Percentiles rank a stretch among this genome's conserved stretches.
These are phyloP conservation scores for Prunus dulcis DNA, from an alignment of 306 rosid species.

Conservation along the genomic window DNA sequence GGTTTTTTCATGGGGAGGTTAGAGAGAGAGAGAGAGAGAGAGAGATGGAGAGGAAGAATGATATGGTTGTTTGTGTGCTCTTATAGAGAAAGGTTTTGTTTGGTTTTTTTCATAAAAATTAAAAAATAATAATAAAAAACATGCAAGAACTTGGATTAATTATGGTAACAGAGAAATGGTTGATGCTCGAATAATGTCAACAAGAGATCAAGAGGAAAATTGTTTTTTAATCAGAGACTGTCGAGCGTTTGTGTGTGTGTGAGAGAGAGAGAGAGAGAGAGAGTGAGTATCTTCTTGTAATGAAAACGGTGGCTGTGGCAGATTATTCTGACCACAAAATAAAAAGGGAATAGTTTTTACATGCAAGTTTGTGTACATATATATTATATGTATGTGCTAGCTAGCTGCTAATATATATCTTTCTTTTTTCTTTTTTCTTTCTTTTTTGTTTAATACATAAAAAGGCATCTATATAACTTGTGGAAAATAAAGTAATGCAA, in stretches of 20 bases:
- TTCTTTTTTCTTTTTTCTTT: not conserved
- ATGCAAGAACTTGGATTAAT: not conserved
- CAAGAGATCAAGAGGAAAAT: not conserved
- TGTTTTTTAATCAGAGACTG: not conserved
- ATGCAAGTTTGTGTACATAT: conserved; percentile 4
- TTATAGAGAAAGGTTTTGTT: not conserved
- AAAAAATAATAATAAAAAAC: not conserved
- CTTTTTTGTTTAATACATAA: not conserved
- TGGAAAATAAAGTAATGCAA: too few species aligned
- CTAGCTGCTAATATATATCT: not conserved
- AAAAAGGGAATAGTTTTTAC: not conserved
- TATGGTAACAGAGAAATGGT: not conserved
- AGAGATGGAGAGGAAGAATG: not conserved
- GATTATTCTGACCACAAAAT: not conserved
- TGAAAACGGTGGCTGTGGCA: conserved; percentile 3
- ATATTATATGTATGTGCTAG: not conserved
- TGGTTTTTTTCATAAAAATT: not conserved
- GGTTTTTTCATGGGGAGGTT: not conserved
- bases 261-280: not conserved
- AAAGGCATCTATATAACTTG: not conserved
- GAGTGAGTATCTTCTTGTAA: not conserved
- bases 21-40: not conserved
- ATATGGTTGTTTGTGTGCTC: conserved; percentile 1
- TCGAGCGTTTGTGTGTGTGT: not conserved
- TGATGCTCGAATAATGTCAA: not conserved